Base-by-base conservation (phyloP, 2,329 filamentous ascomycete species). In the Exophiala sp. region DNA sequence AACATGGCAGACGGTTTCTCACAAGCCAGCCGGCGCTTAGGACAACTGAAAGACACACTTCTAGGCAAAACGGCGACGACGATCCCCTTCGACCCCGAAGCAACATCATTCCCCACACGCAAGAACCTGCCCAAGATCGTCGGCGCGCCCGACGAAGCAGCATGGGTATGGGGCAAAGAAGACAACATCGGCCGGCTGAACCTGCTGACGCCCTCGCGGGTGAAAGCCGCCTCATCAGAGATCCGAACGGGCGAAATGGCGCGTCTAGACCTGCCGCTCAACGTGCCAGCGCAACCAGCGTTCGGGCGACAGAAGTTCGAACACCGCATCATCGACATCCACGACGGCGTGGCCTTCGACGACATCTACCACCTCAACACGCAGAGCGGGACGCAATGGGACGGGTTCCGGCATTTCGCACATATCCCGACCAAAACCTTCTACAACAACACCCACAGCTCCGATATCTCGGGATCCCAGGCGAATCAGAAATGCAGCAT, bases 151-250 rank as follows among this genome's bases (percentile, higher is more conserved):
- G 67, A 74, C 14, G 75, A 70, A 22, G 77, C 78, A 14, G 77
- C 78, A 14, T 82, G 79, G 79, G 74, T 80, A 21, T 81, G 78
- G 78, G 78, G 79, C 10, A 68, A 75, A 34, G 68, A 79, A 60
- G 69, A 65, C 53, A 55, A 53, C 43, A 32, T 73, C 44, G 74
- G 74, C 10, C 69, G 78, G 38, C 60, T 81, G 37, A 81, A 81
- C 50, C 71, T 81, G 7, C 66, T 80, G 13, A 81, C 78, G 0
- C 77, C 77, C 0, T 64, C 68, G 2, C 69, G 78, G 11, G 77
- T 81, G 29, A 73, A 75, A 40, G 72, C 72, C 9, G 77, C 79
- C 2, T 65, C 73, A 1, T 67, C 67, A 32, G 76, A 80, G 56
- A 79, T 81, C 50, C 65, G 65, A 39, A 77, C 73, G 2, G 79